These are phyloP conservation scores for Juncus inflexus DNA, from an alignment of 176 grass and related monocot species.

Conservation along the genomic window DNA sequence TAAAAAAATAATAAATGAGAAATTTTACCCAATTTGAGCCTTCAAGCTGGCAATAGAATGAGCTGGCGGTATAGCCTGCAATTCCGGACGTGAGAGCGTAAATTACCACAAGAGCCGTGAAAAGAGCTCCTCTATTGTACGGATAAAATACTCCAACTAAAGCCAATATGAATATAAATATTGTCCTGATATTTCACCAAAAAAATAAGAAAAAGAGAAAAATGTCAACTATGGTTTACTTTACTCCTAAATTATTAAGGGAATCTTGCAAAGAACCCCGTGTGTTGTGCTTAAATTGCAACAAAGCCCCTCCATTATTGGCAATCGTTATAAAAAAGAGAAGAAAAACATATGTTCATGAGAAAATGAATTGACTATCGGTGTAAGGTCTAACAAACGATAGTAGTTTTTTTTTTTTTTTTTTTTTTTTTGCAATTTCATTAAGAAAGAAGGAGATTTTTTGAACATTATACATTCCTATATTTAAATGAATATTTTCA, in stretches of 20 bases:
- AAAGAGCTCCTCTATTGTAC: slow-evolving; percentile 92
- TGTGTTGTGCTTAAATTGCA: too few relatives aligned
- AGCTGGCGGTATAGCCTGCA: slow-evolving; percentile 89
- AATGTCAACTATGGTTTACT: too few relatives aligned
- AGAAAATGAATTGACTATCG: too few relatives aligned
- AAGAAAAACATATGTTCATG: too few relatives aligned
- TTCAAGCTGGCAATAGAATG: slow-evolving; percentile 92
- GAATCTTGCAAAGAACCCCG: too few relatives aligned
- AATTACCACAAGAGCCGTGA: slow-evolving; percentile 94
- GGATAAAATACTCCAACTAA: slow-evolving; percentile 97
- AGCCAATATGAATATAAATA: slow-evolving; percentile 94
- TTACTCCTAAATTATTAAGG: too few relatives aligned
- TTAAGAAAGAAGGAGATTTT: background rate
- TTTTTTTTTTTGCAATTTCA: too few relatives aligned
- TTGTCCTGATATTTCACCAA: slow-evolving; percentile 50
- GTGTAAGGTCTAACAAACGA: too few relatives aligned
- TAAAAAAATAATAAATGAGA: slow-evolving; percentile 3
- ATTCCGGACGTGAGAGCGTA: slow-evolving; percentile 93
- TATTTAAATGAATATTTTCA: background rate
- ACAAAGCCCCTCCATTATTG: too few relatives aligned
- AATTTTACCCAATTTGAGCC: slow-evolving; percentile 76
- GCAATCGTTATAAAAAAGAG: too few relatives aligned
- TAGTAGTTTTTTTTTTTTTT: too few relatives aligned
- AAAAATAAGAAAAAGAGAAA: too few relatives aligned
- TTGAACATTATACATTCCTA: background rate